Conservation (phyloP, 2,329 filamentous ascomycete genomes). For the Rhinocladiella mackenziei region DNA sequence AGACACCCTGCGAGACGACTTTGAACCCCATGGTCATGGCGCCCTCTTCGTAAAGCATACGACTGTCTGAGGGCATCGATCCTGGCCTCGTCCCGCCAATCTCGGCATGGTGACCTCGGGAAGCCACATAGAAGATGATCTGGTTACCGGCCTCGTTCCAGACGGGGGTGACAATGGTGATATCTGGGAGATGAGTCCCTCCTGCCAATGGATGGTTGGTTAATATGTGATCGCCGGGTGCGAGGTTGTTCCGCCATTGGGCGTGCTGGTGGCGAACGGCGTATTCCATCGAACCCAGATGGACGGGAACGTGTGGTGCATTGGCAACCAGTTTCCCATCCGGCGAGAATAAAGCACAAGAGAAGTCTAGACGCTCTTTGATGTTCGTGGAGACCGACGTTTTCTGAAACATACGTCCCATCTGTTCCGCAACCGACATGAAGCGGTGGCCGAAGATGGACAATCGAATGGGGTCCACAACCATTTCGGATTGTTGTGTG, state of each 20-base stretch:
- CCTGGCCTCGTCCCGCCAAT: conserved; percentile 41
- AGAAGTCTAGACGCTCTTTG: conserved; percentile 76
- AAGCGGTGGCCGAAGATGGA: conserved; percentile 78
- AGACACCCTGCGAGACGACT: conserved; percentile 34
- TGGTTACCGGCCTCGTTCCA: conserved; percentile 63
- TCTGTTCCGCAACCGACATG: conserved; percentile 82
- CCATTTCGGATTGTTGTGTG: conserved; percentile 47
- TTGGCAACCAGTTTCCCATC: conserved; percentile 66
- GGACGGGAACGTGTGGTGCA: conserved; percentile 74
- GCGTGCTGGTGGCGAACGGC: conserved; percentile 73
- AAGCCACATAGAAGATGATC: conserved; percentile 75
- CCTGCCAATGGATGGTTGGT: conserved; percentile 76
- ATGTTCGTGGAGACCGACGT: conserved; percentile 77
- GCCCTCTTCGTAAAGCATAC: conserved; percentile 47
- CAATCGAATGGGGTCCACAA: conserved; percentile 71
- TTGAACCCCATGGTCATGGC: conserved; percentile 43
- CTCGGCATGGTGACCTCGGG: conserved; percentile 69
- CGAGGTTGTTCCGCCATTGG: conserved; percentile 65
- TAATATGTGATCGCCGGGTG: conserved; percentile 71
- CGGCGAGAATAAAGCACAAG: conserved; percentile 74
- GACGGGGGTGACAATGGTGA: conserved; percentile 71
- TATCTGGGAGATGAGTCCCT: conserved; percentile 76
- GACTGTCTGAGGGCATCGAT: conserved; percentile 44
- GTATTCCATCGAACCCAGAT: conserved; percentile 80
- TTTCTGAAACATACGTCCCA: conserved; percentile 74